Evolutionary conservation across 2,329 filamentous ascomycete genomes (phyloP).

Genomic region (Catunica adiposa): DNA sequence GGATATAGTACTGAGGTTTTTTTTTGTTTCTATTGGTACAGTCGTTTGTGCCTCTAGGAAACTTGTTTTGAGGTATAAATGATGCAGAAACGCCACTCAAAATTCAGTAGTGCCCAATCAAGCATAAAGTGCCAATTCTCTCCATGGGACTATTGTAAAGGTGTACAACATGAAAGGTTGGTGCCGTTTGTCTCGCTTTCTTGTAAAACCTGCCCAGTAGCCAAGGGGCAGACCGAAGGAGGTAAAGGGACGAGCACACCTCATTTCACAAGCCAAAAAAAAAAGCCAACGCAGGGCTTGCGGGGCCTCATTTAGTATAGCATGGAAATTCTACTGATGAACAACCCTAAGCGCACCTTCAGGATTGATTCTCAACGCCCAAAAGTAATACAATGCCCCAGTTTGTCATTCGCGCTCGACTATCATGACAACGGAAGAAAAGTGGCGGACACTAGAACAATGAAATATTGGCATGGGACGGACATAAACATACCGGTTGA

Average conservation of each 20-base stretch:
- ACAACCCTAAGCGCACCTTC: no score
- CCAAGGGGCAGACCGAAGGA: neutral
- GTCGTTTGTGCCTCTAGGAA: neutral
- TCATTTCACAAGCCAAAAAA: neutral
- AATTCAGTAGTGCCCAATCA: neutral
- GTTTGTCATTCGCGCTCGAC: no score
- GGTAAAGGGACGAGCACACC: neutral
- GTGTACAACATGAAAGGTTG: no score
- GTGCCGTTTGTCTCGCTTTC: no score
- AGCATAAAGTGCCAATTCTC: no score
- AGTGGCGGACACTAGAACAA: neutral
- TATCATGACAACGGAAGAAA: no score
- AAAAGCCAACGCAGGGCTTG: neutral
- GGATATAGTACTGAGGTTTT: neutral
- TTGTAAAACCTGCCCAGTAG: no score
- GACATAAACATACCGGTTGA: slow-evolving; percentile 8
- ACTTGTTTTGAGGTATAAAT: no score
- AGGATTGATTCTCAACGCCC: no score
- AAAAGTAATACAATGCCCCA: no score
- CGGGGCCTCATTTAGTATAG: neutral
- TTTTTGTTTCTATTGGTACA: neutral
- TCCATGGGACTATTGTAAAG: no score
- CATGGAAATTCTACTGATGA: neutral
- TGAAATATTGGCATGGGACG: neutral
- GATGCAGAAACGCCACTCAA: neutral